A percentile compares a stretch with the other conserved stretches of the same genome.
Evolutionary conservation across 768 basidiomycete genomes (phyloP).

Genomic region (Saitozyma podzolica): DNA sequence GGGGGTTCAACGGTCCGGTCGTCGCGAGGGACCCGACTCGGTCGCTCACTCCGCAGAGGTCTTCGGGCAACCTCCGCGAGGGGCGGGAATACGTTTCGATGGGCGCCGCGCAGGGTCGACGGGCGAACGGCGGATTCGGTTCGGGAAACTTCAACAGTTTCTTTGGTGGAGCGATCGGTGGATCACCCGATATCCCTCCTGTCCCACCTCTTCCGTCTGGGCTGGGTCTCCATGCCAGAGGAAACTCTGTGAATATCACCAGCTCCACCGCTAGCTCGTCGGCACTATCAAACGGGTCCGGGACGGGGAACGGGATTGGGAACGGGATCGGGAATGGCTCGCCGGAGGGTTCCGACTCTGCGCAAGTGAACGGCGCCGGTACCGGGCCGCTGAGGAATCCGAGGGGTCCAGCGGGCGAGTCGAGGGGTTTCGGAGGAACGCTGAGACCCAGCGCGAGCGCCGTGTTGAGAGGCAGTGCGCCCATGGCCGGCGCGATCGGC

Average conservation of each 20-base stretch:
- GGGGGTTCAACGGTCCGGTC: constrained; percentile 51
- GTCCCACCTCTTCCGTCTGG: constrained; percentile 42
- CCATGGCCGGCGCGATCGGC: constrained; percentile 10
- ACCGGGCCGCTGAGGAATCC: constrained; percentile 41
- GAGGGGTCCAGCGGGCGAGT: constrained; percentile 44
- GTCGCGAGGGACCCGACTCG: constrained; percentile 49
- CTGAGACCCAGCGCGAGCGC: constrained; percentile 15
- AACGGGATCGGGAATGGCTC: constrained; percentile 4
- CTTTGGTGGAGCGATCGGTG: constrained; percentile 32
- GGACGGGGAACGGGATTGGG: neutral
- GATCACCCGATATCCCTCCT: constrained; percentile 26
- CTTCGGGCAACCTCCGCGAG: constrained; percentile 50
- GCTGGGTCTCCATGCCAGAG: constrained; percentile 7
- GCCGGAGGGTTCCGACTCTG: neutral
- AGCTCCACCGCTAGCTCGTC: constrained; percentile 1
- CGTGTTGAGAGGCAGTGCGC: constrained; percentile 20
- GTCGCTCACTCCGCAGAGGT: constrained; percentile 47
- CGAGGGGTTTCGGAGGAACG: constrained; percentile 35
- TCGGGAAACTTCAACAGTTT: constrained; percentile 36
- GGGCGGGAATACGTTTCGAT: constrained; percentile 45
- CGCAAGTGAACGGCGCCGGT: neutral
- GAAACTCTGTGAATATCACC: constrained; percentile 1
- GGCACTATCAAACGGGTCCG: neutral
- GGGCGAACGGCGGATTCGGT: constrained; percentile 17
- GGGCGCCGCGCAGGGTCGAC: constrained; percentile 35